phyloP scores from a whole-genome alignment of 1,139 yeast species.

The Zygosaccharomyces sapae region DNA sequence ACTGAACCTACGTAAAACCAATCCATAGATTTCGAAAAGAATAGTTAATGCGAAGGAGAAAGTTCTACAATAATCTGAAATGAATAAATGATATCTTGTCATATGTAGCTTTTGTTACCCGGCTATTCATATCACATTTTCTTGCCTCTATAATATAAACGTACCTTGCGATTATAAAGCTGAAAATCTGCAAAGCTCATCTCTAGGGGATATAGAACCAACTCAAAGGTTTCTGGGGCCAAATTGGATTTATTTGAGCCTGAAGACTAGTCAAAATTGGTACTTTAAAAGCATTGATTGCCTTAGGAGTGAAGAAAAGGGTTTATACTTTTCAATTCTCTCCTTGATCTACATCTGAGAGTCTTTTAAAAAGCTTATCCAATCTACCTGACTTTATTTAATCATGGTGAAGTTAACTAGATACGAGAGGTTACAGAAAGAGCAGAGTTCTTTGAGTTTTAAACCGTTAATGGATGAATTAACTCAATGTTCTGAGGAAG shows the following conservation, averaged over 20 bases:
- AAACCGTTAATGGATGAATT: constrained; percentile 35
- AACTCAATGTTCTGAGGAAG: constrained; percentile 20
- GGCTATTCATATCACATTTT: neutral
- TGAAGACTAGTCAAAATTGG: neutral
- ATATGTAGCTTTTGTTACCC: neutral
- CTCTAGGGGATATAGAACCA: constrained; percentile 2
- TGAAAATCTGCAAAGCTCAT: constrained; percentile 1
- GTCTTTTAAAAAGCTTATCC: neutral
- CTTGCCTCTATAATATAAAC: neutral
- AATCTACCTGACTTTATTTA: neutral
- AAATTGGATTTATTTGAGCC: constrained; percentile 1
- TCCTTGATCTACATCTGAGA: neutral
- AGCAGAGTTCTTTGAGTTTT: constrained; percentile 29
- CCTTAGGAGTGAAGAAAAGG: neutral
- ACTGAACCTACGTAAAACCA: constrained; percentile 7
- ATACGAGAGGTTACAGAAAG: constrained; percentile 33
- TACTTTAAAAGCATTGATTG: neutral
- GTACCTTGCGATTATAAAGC: constrained; percentile 3
- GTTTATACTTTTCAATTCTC: neutral
- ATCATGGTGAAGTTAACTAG: constrained; percentile 32
- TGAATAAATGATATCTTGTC: too few relatives aligned
- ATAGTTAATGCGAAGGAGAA: neutral
- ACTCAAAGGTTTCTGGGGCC: neutral
- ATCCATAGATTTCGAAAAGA: constrained; percentile 2
- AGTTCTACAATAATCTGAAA: too few relatives aligned